A percentile compares a stretch with the other conserved stretches of the same genome.
Evolutionary conservation across 306 rosid species (phyloP).

Genomic region (Macrotyloma uniflorum): DNA sequence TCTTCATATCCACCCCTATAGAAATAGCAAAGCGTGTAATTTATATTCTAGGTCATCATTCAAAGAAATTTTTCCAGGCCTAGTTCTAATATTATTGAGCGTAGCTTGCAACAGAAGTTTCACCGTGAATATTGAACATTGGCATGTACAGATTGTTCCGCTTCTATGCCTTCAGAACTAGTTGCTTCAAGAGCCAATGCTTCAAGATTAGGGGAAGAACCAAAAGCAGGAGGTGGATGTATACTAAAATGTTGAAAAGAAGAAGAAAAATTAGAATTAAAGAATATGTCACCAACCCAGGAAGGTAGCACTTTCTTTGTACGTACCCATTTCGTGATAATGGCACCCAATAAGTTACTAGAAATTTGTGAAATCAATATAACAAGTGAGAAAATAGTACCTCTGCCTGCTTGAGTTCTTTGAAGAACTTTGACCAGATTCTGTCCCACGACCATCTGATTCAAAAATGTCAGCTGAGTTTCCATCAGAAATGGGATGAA

Average conservation of each 20-base stretch:
- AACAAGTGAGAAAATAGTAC: slow-evolving; percentile 43
- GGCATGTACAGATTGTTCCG: slow-evolving; percentile 73
- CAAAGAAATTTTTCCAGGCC: slow-evolving; percentile 21
- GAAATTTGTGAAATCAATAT: slow-evolving; percentile 25
- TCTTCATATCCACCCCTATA: slow-evolving; percentile 30
- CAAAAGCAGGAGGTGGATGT: slow-evolving; percentile 99
- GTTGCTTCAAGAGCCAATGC: slow-evolving; percentile 85
- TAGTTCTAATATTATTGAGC: not conserved
- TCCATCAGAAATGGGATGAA: slow-evolving; percentile 67
- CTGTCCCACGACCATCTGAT: slow-evolving; percentile 52
- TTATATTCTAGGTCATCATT: slow-evolving; percentile 13
- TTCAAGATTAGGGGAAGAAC: slow-evolving; percentile 98
- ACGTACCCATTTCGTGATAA: slow-evolving; percentile 16
- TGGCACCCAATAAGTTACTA: slow-evolving; percentile 5
- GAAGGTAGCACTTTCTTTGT: slow-evolving; percentile 16
- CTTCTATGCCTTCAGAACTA: slow-evolving; percentile 56
- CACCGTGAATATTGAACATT: slow-evolving; percentile 61
- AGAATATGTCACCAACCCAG: slow-evolving; percentile 12
- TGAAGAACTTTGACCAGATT: slow-evolving; percentile 61
- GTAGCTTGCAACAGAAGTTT: slow-evolving; percentile 33
- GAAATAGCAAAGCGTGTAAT: slow-evolving; percentile 27
- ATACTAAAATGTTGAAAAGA: slow-evolving; percentile 49
- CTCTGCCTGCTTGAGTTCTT: slow-evolving; percentile 60
- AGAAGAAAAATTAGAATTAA: slow-evolving; percentile 37
- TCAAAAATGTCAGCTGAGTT: slow-evolving; percentile 50